Evolutionary conservation across 148 eudicot genomes (phyloP).

Genomic region (Dianthus caryophyllus): DNA sequence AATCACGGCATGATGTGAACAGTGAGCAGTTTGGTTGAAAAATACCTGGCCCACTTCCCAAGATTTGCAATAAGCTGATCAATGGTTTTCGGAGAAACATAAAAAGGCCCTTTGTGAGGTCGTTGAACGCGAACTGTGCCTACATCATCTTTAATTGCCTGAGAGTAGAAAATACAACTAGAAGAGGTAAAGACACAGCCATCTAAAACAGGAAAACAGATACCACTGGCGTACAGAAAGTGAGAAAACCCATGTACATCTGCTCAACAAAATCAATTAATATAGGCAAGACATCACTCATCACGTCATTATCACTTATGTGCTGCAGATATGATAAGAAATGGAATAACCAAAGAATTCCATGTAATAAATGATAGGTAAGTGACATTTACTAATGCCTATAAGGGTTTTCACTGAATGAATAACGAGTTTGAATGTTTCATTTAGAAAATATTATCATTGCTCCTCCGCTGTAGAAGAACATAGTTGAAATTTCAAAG

Average conservation of each 20-base stretch:
- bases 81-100: slow-evolving; percentile 73
- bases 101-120: slow-evolving; percentile 93
- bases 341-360: neutral
- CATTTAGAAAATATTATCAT: neutral
- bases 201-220: neutral
- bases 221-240: no score
- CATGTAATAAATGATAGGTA: neutral
- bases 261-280: neutral
- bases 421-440: neutral
- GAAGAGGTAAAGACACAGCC: slow-evolving; percentile 6
- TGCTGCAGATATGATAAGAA: neutral
- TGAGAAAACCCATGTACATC: neutral
- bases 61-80: slow-evolving; percentile 93
- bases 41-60: slow-evolving; percentile 93
- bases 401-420: neutral
- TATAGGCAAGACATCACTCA: neutral
- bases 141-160: slow-evolving; percentile 81
- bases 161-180: slow-evolving; percentile 6
- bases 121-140: slow-evolving; percentile 83
- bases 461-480: neutral
- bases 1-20: neutral
- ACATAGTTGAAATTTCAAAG: neutral
- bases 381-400: neutral
- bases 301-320: neutral
- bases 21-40: neutral